phyloP scores from a whole-genome alignment of 2,329 filamentous ascomycete species.

The Ophiocordyceps camponoti-rufipedis region DNA sequence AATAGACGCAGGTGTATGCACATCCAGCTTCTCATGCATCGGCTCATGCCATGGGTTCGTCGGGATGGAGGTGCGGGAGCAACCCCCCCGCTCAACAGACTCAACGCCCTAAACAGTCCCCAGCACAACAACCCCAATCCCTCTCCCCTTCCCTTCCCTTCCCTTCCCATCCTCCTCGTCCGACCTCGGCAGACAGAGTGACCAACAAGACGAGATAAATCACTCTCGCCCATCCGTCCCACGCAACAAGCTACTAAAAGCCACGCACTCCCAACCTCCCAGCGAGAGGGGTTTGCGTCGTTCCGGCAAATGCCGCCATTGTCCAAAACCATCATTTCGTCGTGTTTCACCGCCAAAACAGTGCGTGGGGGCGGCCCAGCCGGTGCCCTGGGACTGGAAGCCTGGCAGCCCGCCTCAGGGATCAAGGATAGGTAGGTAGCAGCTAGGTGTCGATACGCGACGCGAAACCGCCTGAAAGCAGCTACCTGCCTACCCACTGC shows the following conservation, averaged over 20 bases:
- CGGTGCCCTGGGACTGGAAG: background rate
- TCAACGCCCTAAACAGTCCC: too few relatives aligned
- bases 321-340: background rate
- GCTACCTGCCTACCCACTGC: too few relatives aligned
- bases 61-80: background rate
- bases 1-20: too few relatives aligned
- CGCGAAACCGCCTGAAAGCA: background rate
- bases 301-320: too few relatives aligned
- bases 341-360: background rate
- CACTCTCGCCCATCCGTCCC: too few relatives aligned
- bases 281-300: background rate
- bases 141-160: background rate
- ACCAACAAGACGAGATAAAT: too few relatives aligned
- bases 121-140: background rate
- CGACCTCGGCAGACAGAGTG: too few relatives aligned
- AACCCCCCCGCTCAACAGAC: background rate
- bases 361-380: background rate
- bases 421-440: background rate
- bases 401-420: background rate
- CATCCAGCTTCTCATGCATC: too few relatives aligned
- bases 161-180: background rate
- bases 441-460: background rate
- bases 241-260: background rate
- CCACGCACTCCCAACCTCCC: too few relatives aligned
- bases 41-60: background rate